Conservation (phyloP, 768 basidiomycete genomes). For the Phallus indusiatus region DNA sequence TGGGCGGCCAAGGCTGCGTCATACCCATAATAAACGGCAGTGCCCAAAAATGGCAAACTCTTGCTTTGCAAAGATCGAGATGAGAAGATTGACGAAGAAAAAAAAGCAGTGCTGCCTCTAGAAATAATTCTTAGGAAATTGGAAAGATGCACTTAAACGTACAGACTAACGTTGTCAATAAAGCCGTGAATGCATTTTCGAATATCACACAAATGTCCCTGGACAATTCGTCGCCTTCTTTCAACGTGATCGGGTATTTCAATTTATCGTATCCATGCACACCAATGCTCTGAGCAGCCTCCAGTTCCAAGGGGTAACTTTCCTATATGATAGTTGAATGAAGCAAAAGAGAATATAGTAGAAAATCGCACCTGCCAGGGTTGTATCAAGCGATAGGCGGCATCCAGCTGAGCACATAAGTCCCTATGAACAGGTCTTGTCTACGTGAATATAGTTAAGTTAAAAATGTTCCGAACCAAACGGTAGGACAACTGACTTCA, state of each 20-base stretch:
- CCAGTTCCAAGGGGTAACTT: conserved; percentile 28
- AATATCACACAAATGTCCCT: conserved; percentile 22
- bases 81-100: neutral
- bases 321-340: neutral
- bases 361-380: conserved; percentile 1
- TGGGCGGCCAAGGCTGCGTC: conserved; percentile 18
- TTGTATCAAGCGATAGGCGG: conserved; percentile 19
- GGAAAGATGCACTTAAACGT: neutral
- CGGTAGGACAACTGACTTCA: conserved; percentile 16
- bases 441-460: conserved; percentile 10
- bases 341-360: conserved; percentile 6
- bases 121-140: neutral
- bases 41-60: neutral
- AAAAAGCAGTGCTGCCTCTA: neutral
- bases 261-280: conserved; percentile 30
- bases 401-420: conserved; percentile 27
- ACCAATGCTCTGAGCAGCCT: conserved; percentile 24
- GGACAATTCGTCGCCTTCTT: conserved; percentile 11
- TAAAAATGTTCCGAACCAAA: neutral
- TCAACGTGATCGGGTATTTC: conserved; percentile 18
- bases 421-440: conserved; percentile 28
- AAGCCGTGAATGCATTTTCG: conserved; percentile 26
- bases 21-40: conserved; percentile 25
- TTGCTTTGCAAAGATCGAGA: neutral
- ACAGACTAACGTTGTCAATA: conserved; percentile 22